Conservation (phyloP, 1,139 yeast species). For the Geotrichum reessii region DNA sequence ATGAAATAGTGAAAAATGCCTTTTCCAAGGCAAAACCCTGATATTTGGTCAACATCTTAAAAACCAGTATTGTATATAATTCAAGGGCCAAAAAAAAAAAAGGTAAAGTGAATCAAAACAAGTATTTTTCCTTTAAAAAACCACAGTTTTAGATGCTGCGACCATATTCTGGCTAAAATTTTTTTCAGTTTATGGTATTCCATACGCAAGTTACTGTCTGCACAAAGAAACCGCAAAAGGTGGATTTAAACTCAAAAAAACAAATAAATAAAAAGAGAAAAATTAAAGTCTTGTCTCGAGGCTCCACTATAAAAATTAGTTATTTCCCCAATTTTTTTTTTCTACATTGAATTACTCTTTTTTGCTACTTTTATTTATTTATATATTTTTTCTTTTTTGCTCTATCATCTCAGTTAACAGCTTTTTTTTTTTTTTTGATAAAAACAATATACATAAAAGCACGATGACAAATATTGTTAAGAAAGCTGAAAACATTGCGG, state of each 20-base stretch:
- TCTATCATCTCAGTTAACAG: background rate
- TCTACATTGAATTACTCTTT: background rate
- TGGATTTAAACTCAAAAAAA: background rate
- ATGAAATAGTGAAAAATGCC: no score
- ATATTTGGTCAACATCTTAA: no score
- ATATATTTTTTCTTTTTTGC: background rate
- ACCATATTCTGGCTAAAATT: background rate
- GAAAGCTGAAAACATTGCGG: conserved; percentile 39
- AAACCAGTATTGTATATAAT: no score
- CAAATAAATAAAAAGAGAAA: no score
- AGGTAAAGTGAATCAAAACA: no score
- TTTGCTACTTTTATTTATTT: background rate
- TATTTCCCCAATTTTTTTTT: background rate
- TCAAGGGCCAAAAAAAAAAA: no score
- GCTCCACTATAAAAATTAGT: background rate
- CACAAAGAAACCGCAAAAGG: background rate
- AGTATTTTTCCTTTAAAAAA: no score
- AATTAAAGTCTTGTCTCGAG: background rate
- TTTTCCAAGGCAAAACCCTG: no score
- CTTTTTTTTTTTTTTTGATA: no score
- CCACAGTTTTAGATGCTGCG: no score
- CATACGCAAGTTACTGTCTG: background rate
- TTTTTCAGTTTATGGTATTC: no score
- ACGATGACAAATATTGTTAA: background rate
- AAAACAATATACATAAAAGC: no score